phyloP scores from a whole-genome alignment of 768 basidiomycete genomes.

The Amanita rubescens region DNA sequence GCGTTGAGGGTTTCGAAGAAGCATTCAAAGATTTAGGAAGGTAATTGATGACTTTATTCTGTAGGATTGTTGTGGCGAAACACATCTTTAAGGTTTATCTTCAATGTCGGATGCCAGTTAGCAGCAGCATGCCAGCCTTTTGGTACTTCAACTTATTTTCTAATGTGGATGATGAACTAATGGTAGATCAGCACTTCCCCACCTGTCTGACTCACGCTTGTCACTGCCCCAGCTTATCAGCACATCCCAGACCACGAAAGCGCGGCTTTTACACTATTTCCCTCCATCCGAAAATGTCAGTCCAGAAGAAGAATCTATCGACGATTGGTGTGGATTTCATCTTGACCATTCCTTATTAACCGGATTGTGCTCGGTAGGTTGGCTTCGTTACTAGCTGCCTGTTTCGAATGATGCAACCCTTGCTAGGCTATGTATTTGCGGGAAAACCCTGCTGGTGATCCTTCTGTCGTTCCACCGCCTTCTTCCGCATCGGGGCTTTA shows the following conservation, averaged over 20 bases:
- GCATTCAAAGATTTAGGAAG: constrained; percentile 84
- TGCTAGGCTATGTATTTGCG: constrained; percentile 77
- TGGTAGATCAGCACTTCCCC: constrained; percentile 46
- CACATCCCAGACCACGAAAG: constrained; percentile 80
- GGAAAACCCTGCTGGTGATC: constrained; percentile 32
- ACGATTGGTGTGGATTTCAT: constrained; percentile 95
- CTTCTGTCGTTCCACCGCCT: constrained; percentile 53
- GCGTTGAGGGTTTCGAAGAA: constrained; percentile 70
- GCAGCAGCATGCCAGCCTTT: constrained; percentile 90
- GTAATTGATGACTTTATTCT: constrained; percentile 26
- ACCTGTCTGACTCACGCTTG: constrained; percentile 56
- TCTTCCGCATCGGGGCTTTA: constrained; percentile 80
- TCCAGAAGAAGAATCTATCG: constrained; percentile 58
- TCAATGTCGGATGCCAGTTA: constrained; percentile 72
- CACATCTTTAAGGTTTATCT: constrained; percentile 53
- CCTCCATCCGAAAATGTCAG: constrained; percentile 44
- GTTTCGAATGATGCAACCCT: neutral
- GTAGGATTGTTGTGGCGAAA: constrained; percentile 3
- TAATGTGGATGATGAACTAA: neutral
- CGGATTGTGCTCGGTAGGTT: constrained; percentile 78
- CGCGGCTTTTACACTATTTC: constrained; percentile 94
- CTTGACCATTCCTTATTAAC: constrained; percentile 88
- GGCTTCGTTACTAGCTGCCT: constrained; percentile 7
- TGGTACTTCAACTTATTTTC: constrained; percentile 34
- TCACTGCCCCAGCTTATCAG: constrained; percentile 68